Base-by-base conservation (phyloP, 1,139 yeast species). In the Tardiomyces blankii region DNA sequence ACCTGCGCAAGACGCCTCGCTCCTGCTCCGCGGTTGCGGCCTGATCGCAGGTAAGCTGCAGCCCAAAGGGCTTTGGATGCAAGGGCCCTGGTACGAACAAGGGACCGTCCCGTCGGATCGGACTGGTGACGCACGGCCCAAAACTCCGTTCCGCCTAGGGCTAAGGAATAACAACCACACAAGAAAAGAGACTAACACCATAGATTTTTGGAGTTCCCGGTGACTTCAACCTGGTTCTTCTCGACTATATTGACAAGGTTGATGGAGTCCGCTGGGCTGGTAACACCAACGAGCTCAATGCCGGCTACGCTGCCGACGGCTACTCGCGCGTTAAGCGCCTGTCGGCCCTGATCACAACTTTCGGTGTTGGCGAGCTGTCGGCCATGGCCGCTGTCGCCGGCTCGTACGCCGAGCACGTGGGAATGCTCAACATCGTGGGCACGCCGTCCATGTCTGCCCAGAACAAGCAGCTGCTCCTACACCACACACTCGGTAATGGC, bases 401-500 rank as follows among this genome's bases (percentile, higher is more conserved):
- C 44, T 73, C 84, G 0, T 80, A 74, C 61, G 78, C 85, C 18
- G 87, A 81, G 60, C 75, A 70, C 54, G 75, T 76, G 19, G 82
- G 82, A 12, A 65, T 80, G 6, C 69, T 81, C 49, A 86, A 80
- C 57, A 73, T 81, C 51, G 87, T 80, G 12, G 88, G 87, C 35
- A 72, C 77, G 6, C 79, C 82, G 6, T 71, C 78, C 11, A 65
- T 75, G 41, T 66, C 80, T 14, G 74, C 93, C 23, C 87, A 80
- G 62, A 73, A 82, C 52, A 76, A 81, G 63, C 77, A 76, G 56
- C 64, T 77, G 60, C 65, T 63, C 61, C 65, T 73, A 55, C 79
- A 74, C 58, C 89, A 82, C 67, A 82, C 89, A 45, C 71, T 82
- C 59, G 95, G 94, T 59, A 82, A 85, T 67, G 89, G 91, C 53